Base-by-base conservation (phyloP, 768 basidiomycete species). In the Termitomyces sp. region DNA sequence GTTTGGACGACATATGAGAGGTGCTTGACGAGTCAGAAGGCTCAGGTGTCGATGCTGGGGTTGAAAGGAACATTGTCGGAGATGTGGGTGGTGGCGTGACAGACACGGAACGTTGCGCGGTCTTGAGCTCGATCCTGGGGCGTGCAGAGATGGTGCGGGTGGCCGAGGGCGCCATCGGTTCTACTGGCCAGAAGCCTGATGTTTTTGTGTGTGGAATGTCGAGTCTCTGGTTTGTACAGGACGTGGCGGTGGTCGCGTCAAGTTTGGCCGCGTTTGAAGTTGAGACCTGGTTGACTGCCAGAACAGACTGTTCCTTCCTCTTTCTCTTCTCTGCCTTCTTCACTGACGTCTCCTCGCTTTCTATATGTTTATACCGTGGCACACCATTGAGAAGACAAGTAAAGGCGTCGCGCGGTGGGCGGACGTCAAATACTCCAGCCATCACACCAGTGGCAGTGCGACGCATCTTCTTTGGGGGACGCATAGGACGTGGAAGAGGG, bases 351-450 rank as follows among this genome's bases (percentile, higher is more conserved):
- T 86, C 85, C 31, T 84, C 81, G 56, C 75, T 80, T 72, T 88
- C 87, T 28, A 84, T 80, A 16, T 72, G 78, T 59, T 81, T 79
- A 70, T 89, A 86, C 7, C 81, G 81, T 0, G 79, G 80, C 31
- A 90, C 86, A 51, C 89, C 88, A 65, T 91, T 91, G 65, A 92
- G 74, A 51, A 91, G 70, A 70, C 86, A 88, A 15, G 90, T 92
- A 62, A 92, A 77, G 61, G 87, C 88, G 72, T 92, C 89, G 68
- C 90, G 81, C 37, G 78, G 67, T 0, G 86, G 84, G 20, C 79
- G 79, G 5, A 77, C 69, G 74, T 92, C 90, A 70, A 89, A 90
- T 67, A 78, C 74, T 63, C 90, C 90, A 0, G 88, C 84, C 72
- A 91, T 81, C 42, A 92, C 86, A 9, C 84, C 69, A 8, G 90